phyloP scores from a whole-genome alignment of 345 rosid genomes.

The Crucihimalaya himalaica region DNA sequence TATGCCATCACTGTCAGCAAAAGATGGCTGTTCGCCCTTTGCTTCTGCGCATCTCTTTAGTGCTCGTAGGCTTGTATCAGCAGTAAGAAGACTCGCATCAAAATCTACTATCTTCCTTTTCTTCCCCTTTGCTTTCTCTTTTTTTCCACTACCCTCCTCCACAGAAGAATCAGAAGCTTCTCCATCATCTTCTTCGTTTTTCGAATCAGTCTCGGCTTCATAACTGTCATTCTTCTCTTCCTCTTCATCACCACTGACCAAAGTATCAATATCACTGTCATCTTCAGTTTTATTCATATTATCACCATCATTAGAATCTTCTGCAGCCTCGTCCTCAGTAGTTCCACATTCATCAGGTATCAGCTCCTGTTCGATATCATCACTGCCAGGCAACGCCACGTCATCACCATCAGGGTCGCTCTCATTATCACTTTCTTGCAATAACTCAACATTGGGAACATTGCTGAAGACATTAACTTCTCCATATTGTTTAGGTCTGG shows the following conservation, averaged over 20 bases:
- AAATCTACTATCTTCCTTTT: conserved; percentile 77
- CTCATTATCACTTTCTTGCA: conserved; percentile 50
- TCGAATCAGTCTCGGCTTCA: conserved; percentile 37
- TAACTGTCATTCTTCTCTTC: conserved; percentile 36
- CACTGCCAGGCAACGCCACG: conserved; percentile 41
- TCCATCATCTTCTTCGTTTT: conserved; percentile 41
- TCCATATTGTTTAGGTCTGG: conserved; percentile 86
- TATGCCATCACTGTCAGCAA: conserved; percentile 57
- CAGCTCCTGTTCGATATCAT: conserved; percentile 42
- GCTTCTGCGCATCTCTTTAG: conserved; percentile 74
- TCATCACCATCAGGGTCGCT: conserved; percentile 48
- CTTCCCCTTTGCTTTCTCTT: conserved; percentile 43
- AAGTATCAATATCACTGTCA: conserved; percentile 49
- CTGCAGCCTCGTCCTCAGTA: conserved; percentile 49
- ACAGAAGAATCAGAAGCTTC: conserved; percentile 27
- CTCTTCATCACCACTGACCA: conserved; percentile 40
- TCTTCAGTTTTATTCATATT: conserved; percentile 25
- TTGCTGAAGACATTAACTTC: conserved; percentile 59
- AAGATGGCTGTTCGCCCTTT: conserved; percentile 40
- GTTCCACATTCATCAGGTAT: conserved; percentile 24
- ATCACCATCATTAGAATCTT: conserved; percentile 44
- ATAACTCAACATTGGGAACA: conserved; percentile 74
- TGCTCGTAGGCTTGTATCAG: conserved; percentile 78
- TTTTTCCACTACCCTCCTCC: conserved; percentile 32
- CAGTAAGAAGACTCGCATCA: conserved; percentile 61